Conservation (phyloP, 257 asterid genomes). For the Solanum pinnatisectum region DNA sequence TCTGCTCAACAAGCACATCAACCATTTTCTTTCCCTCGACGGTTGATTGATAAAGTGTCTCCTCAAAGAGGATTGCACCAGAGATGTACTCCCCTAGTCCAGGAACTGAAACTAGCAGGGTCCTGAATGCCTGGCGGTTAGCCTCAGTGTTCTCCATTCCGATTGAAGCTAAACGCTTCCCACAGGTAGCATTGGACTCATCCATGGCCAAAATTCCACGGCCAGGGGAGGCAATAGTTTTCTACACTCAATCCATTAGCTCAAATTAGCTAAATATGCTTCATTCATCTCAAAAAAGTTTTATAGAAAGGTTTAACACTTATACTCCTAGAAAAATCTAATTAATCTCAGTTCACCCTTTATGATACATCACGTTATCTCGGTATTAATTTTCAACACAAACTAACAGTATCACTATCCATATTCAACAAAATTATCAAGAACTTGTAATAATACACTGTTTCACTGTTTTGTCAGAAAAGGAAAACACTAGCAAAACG, state of each 20-base stretch:
- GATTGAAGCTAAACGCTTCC: constrained; percentile 64
- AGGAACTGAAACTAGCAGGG: constrained; percentile 52
- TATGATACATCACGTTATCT: neutral
- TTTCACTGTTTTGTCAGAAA: neutral
- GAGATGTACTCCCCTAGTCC: constrained; percentile 60
- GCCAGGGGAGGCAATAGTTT: constrained; percentile 69
- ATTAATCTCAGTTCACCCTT: neutral
- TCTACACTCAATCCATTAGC: constrained; percentile 15
- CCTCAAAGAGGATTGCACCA: constrained; percentile 67
- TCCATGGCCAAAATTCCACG: constrained; percentile 74
- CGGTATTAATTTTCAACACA: neutral
- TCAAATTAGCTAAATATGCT: neutral
- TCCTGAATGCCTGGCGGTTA: constrained; percentile 61
- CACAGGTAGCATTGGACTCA: constrained; percentile 71
- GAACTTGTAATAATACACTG: neutral
- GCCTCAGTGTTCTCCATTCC: constrained; percentile 72
- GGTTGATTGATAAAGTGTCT: constrained; percentile 63
- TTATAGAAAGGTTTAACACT: neutral
- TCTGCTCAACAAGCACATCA: constrained; percentile 55
- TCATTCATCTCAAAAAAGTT: neutral
- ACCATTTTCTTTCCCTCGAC: constrained; percentile 61
- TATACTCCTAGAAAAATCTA: neutral
- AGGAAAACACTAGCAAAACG: neutral
- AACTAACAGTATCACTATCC: neutral
- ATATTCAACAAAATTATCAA: neutral